Conservation (phyloP, 129 eudicot genomes). For the Centrapalus pauciflorus region DNA sequence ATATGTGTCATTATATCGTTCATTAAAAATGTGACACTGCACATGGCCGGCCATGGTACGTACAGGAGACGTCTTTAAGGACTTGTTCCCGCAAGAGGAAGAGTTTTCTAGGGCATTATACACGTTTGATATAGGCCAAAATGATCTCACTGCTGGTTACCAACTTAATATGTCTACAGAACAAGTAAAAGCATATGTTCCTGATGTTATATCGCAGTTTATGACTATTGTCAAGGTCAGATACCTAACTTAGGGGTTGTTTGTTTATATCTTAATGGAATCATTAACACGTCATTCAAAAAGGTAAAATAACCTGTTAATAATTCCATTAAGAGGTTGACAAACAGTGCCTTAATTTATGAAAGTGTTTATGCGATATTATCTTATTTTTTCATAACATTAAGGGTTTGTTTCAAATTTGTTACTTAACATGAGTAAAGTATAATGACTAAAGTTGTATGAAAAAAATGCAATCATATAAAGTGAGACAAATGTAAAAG, state of each 20-base stretch:
- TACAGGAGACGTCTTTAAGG: conserved; percentile 35
- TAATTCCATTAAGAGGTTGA: too few species aligned
- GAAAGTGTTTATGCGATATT: too few species aligned
- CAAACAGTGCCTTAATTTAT: too few species aligned
- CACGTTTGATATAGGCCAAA: conserved; percentile 85
- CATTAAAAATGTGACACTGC: not conserved
- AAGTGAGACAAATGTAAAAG: too few species aligned
- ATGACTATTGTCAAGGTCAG: conserved; percentile 48
- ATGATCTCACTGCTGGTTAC: conserved; percentile 79
- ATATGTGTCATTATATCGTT: not conserved
- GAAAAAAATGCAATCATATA: too few species aligned
- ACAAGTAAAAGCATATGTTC: conserved; percentile 57
- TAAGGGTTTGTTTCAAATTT: too few species aligned
- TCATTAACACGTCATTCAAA: too few species aligned
- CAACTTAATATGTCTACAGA: conserved; percentile 63
- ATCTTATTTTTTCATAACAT: too few species aligned
- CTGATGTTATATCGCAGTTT: conserved; percentile 51
- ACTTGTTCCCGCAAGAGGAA: conserved; percentile 38
- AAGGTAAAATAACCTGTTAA: too few species aligned
- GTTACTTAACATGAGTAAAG: too few species aligned
- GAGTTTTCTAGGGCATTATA: conserved; percentile 54
- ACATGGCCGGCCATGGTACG: not conserved
- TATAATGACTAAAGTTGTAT: too few species aligned
- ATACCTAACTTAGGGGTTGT: not conserved
- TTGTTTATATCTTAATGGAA: too few species aligned